Conservation (phyloP, 2,329 filamentous ascomycete genomes). For the Sphaceloma murrayae region DNA sequence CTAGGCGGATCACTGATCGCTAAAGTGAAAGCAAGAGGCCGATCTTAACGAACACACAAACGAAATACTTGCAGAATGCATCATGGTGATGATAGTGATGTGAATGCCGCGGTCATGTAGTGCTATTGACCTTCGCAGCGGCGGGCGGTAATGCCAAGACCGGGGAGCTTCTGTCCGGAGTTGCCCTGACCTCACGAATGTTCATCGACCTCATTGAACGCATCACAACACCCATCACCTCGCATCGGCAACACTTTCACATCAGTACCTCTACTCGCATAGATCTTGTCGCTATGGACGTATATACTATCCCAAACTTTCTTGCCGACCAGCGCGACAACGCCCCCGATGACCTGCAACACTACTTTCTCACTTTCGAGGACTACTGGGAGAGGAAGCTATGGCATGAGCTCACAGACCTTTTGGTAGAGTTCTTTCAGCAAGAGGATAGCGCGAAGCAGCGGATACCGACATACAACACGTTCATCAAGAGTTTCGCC, state of each 20-base stretch:
- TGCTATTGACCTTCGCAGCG: background rate
- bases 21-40: too few relatives aligned
- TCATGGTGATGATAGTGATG: too few relatives aligned
- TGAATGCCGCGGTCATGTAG: too few relatives aligned
- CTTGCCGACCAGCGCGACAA: constrained; percentile 81
- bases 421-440: constrained; percentile 80
- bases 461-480: constrained; percentile 83
- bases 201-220: constrained; percentile 5
- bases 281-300: constrained; percentile 52
- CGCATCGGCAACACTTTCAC: background rate
- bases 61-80: too few relatives aligned
- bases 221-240: too few relatives aligned
- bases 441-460: constrained; percentile 70
- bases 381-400: constrained; percentile 97
- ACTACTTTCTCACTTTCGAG: constrained; percentile 83
- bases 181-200: too few relatives aligned
- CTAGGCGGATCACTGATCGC: too few relatives aligned
- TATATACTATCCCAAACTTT: constrained; percentile 83
- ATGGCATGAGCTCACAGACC: constrained; percentile 96
- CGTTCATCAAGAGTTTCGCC: constrained; percentile 90
- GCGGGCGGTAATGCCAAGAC: constrained; percentile 6
- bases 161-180: too few relatives aligned
- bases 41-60: too few relatives aligned
- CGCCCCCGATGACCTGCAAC: constrained; percentile 78
- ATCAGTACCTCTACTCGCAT: background rate